Evolutionary conservation across 306 rosid species (phyloP).

Genomic region (Rosa chinensis): DNA sequence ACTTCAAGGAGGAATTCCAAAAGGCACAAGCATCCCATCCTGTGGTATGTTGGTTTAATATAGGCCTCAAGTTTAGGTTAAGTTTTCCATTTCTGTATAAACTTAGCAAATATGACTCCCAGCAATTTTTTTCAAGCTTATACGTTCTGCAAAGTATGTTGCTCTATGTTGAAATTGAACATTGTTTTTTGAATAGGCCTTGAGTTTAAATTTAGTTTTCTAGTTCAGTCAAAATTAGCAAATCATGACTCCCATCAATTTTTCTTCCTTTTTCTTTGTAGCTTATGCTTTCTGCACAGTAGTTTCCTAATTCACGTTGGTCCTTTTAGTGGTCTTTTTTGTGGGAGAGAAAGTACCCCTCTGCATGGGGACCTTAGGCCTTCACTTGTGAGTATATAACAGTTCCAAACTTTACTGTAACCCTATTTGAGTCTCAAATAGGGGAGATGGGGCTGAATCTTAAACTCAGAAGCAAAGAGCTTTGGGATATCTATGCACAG

Average conservation of each 20-base stretch:
- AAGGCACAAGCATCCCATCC: slow-evolving; percentile 68
- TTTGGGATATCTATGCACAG: not conserved
- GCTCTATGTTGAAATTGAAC: not conserved
- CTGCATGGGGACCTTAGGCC: not conserved
- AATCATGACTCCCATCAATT: not conserved
- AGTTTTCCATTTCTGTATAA: not conserved
- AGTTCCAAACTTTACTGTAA: not conserved
- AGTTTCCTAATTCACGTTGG: not conserved
- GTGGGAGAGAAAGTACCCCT: not conserved
- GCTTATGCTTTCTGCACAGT: not conserved
- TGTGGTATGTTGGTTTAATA: slow-evolving; percentile 43
- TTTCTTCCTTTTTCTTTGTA: not conserved
- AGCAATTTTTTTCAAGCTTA: not conserved
- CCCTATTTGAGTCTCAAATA: not conserved
- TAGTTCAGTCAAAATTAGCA: not conserved
- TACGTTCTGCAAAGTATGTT: not conserved
- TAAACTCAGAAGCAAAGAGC: not conserved
- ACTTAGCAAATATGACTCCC: not conserved
- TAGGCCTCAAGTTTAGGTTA: not conserved
- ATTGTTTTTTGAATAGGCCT: not conserved
- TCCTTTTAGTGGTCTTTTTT: not conserved
- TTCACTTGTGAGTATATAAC: not conserved
- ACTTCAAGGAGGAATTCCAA: slow-evolving; percentile 61
- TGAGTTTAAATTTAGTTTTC: not conserved
- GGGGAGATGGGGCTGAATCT: not conserved